phyloP scores from a whole-genome alignment of 495 filamentous ascomycete genomes.

The Amniculicola lignicola region DNA sequence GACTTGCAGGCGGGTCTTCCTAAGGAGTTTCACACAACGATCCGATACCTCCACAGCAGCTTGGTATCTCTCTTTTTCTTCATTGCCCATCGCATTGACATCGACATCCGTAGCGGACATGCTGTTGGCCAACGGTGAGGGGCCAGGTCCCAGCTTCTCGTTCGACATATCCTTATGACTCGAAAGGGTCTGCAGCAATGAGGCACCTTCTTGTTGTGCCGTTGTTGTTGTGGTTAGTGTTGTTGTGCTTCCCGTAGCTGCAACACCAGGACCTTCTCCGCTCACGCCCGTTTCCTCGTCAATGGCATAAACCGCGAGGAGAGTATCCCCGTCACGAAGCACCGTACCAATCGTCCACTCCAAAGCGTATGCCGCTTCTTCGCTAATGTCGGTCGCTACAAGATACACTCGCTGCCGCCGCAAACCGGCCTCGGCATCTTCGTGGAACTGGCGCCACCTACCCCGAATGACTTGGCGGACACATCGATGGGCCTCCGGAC shows the following conservation, averaged over 20 bases:
- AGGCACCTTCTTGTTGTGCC: slow-evolving; percentile 68
- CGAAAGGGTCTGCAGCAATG: slow-evolving; percentile 39
- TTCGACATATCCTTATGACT: slow-evolving; percentile 14
- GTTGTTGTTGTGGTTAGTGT: slow-evolving; percentile 43
- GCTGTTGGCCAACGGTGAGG: slow-evolving; percentile 25
- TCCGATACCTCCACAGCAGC: slow-evolving; percentile 75
- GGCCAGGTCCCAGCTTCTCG: slow-evolving; percentile 20
- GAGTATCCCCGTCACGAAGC: slow-evolving; percentile 89
- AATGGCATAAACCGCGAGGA: slow-evolving; percentile 85
- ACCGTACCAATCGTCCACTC: slow-evolving; percentile 98
- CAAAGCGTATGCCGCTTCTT: slow-evolving; percentile 88
- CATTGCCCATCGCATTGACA: slow-evolving; percentile 34
- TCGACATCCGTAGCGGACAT: slow-evolving; percentile 18
- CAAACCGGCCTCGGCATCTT: slow-evolving; percentile 68
- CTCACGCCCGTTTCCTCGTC: slow-evolving; percentile 74
- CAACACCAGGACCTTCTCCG: slow-evolving; percentile 43
- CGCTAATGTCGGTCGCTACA: slow-evolving; percentile 87
- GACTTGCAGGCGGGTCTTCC: slow-evolving; percentile 88
- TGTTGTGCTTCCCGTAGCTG: slow-evolving; percentile 53
- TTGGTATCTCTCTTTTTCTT: slow-evolving; percentile 72
- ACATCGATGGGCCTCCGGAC: slow-evolving; percentile 70
- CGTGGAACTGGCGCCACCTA: slow-evolving; percentile 68
- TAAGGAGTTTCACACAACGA: slow-evolving; percentile 73
- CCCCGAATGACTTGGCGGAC: slow-evolving; percentile 87
- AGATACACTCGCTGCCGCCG: slow-evolving; percentile 81